These are phyloP conservation scores for Funneliformis caledonium DNA, from an alignment of 371 early-diverging fungal species.

Conservation along the genomic window DNA sequence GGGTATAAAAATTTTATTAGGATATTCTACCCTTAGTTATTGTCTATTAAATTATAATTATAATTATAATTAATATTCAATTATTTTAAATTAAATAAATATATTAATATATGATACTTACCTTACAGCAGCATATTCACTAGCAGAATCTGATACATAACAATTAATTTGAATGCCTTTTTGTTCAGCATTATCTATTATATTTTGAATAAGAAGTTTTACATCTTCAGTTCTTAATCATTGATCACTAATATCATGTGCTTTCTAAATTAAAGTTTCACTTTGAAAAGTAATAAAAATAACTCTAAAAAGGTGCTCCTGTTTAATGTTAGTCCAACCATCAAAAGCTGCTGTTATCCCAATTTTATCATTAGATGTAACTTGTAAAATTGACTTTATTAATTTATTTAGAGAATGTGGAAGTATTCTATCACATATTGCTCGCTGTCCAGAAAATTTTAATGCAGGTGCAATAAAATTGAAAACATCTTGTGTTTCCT, in stretches of 20 bases:
- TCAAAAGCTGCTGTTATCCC: no score
- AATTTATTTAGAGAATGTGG: background rate
- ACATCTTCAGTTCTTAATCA: constrained; percentile 5
- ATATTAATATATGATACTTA: background rate
- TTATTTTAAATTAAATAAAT: background rate
- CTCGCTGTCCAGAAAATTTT: background rate
- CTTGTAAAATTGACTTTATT: no score
- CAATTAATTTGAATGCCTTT: constrained; percentile 10
- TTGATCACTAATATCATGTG: constrained; percentile 10
- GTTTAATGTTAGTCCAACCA: no score
- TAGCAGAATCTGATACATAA: constrained; percentile 21
- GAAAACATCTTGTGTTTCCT: background rate
- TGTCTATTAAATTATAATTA: constrained; percentile 6
- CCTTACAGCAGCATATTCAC: constrained; percentile 7
- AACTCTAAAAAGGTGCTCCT: no score
- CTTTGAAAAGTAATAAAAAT: background rate
- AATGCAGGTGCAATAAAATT: background rate
- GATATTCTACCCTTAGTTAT: background rate
- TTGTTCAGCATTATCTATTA: constrained; percentile 11
- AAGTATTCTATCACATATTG: background rate
- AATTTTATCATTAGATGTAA: no score
- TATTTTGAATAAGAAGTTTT: constrained; percentile 20
- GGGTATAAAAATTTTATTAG: no score
- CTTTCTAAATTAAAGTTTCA: background rate
- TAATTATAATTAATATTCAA: background rate